Base-by-base conservation (phyloP, 139 green algal species). In the Bryopsis sp. region DNA sequence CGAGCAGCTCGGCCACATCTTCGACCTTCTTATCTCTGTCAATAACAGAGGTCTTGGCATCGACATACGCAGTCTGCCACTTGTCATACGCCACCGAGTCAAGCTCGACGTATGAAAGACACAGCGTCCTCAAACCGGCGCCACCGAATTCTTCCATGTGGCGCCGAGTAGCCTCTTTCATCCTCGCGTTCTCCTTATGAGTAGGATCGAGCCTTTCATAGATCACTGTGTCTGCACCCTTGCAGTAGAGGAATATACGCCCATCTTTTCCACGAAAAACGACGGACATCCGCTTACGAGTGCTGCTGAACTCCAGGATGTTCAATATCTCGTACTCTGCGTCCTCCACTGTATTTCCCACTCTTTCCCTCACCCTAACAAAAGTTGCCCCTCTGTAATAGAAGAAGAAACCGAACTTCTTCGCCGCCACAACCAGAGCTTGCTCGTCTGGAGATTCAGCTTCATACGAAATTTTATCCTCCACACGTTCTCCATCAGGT, bases 291-390 rank as follows among this genome's bases (percentile, higher is more conserved):
- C 88, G 82, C 75, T 92, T 91, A 68, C 87, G 80, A 6, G 90
- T 86, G 46, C 63, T 88, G 73, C 84, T 92, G 82, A 97, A 99
- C 80, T 99, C 94, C 60, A 99, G 80, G 7, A 97, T 78, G 77
- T 93, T 94, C 3, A 99, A 79, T 32, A 98, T 71, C 79, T 97
- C 88, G 38, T 75, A 81, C 47, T 78, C 71, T 26, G 74, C 54
- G 35, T 81, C 75, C 11, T 37, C 29, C 39, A 22, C 26, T 36
- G 37, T 39, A 8, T 58, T 24, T 5, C 54, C 37, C 28, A 43
- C 32, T 2, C 24, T 2, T 24, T 66, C 68, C 46, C 28, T 8
- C 1, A 79, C 26, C 37, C 48, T 76, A 28, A 79, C 29, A 1
- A 22, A 29, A 28, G n/a, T 2, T 39, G 70, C 38, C 1, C 39